Base-by-base conservation (phyloP, 2,329 filamentous ascomycete species). In the Diaporthe citri region DNA sequence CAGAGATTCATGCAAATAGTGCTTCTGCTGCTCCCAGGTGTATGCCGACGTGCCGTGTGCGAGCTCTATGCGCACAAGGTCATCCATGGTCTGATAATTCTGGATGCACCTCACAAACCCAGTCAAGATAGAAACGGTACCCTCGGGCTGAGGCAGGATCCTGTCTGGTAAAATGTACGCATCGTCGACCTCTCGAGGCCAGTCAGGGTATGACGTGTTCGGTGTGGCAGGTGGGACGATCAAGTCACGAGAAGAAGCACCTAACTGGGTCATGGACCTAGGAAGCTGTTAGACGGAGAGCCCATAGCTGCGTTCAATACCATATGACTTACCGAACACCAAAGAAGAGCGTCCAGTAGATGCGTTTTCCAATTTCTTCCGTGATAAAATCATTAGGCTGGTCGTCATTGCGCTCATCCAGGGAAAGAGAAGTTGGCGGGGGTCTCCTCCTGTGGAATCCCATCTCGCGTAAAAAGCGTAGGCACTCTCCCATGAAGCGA, bases 261-360 rank as follows among this genome's bases (percentile, higher is more conserved):
- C 95, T 25, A 97, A 85, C 81, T 97, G 95, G 73, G 93, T 90
- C 82, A 97, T 91, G 0, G 94, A 94, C 76, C 93, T 94, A 70
- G 39, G 72, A 64, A 9, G 6, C 59, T 57, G 75, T 81, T 73
- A 82, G 76, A 43, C 25, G 62, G 20, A 39, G 36, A 3, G 48
- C n/a, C n/a, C 17, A 20, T 4, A 8, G 20, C 34, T 28, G 22
- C 31, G 10, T 28, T 25, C 15, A 31, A 41, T 2, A 41, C 8
- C 34, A 41, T 6, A 15, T 10, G n/a, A 52, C 86, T 77, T 84
- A 92, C 89, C 92, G 89, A 75, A 94, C 90, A 46, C 93, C 93
- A 7, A 95, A 90, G 76, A 97, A 91, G 78, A 95, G 88, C 31
- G 94, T 93, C 92, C 95, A 98, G 82, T 97, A 98, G 55, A 97